These are phyloP conservation scores for Picea sitchensis DNA, from an alignment of 75 land plant genomes.

Conservation along the genomic window DNA sequence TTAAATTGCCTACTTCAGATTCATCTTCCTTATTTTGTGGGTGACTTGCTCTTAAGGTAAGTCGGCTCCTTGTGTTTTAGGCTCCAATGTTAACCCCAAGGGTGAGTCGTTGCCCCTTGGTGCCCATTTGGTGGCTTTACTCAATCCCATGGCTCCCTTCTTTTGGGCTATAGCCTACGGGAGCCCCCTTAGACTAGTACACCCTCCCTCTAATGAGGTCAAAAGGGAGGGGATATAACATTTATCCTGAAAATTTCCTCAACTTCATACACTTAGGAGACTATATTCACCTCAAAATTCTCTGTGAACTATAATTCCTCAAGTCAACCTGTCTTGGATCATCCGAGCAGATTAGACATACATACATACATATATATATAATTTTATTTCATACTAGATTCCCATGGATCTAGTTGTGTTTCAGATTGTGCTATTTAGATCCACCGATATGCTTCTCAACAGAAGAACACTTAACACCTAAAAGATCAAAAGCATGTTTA, in stretches of 20 bases:
- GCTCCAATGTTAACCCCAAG: too few species aligned
- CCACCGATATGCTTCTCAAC: neutral
- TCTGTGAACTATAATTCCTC: neutral
- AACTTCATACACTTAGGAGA: neutral
- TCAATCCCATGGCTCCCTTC: too few species aligned
- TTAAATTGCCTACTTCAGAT: too few species aligned
- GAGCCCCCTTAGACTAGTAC: too few species aligned
- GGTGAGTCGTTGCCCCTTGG: too few species aligned
- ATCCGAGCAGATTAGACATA: neutral
- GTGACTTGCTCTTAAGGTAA: too few species aligned
- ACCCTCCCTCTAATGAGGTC: too few species aligned
- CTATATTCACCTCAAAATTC: neutral
- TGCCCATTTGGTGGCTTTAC: too few species aligned
- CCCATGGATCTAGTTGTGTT: neutral
- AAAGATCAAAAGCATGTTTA: slow-evolving; percentile 1
- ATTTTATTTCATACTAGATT: neutral
- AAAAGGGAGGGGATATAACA: too few species aligned
- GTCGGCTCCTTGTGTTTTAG: too few species aligned
- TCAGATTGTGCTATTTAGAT: neutral
- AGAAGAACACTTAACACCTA: neutral
- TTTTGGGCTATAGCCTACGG: too few species aligned
- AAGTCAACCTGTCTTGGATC: neutral
- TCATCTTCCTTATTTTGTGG: too few species aligned
- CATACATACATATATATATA: neutral
- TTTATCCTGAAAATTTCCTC: neutral